Base-by-base conservation (phyloP, 139 green algal species). In the Ulvella scutata region DNA sequence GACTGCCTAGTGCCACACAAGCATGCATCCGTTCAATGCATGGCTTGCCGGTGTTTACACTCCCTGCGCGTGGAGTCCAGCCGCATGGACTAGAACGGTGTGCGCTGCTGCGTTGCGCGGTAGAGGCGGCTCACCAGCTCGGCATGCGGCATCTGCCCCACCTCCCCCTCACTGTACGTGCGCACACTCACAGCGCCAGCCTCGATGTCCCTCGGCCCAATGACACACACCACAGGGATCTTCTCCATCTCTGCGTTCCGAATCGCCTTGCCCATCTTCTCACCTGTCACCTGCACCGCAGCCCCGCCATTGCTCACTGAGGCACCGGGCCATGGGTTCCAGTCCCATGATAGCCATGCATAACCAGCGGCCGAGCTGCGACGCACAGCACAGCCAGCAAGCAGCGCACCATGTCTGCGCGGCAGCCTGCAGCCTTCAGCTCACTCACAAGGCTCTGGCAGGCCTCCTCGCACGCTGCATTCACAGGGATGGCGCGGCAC, bases 231-330 rank as follows among this genome's bases (percentile, higher is more conserved):
- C 3, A 96, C 80, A 4, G 92, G 92, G 1, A 87, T 90, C 82
- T 96, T 96, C 38, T 87, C 84, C 72, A 77, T 91, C 79, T 94
- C 87, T 0, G 92, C 86, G 59, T 85, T 93, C 36, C 91, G 84
- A 51, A 94, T 83, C n/a, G 82, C 39, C 77, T 90, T 92, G 36
- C 59, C 78, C n/a, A 89, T 78, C 21, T 82, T 78, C 72, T 83
- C 73, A 37, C 85, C 85, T 80, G 74, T 39, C 9, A 10, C 62
- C 43, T 36, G 43, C 73, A 43, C 34, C 60, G 2, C 75, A n/a
- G 2, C 38, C 72, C 62, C 76, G 35, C 44, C 73, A 76, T 77
- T 80, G 76, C 6, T 75, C 62, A 85, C 79, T 84, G 43, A 73
- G 80, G 20, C 79, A 78, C 1, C 82, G 74, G 43, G 76, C 74